Percentiles rank a stretch among this genome's conserved stretches.
These are phyloP conservation scores for Rhamnella rubrinervis DNA, from an alignment of 331 rosid genomes.

Conservation along the genomic window DNA sequence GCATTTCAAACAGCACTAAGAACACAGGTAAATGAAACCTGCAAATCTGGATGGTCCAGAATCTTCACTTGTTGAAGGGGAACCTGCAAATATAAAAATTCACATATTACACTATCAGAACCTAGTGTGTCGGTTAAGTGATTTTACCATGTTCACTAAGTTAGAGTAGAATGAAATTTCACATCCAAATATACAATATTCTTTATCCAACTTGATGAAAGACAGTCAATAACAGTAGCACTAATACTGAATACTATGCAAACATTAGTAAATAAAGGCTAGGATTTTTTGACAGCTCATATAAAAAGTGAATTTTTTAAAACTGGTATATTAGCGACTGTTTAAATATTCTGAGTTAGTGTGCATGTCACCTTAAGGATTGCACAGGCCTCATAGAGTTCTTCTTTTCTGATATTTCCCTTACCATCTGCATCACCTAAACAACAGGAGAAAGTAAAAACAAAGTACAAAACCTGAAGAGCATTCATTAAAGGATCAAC, in stretches of 20 bases:
- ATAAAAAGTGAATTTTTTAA: constrained; percentile 13
- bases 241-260: background rate
- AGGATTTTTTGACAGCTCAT: background rate
- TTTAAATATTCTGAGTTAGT: constrained; percentile 1
- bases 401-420: constrained; percentile 72
- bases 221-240: background rate
- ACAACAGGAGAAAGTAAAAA: constrained; percentile 24
- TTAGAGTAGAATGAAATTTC: background rate
- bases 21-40: constrained; percentile 47
- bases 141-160: background rate
- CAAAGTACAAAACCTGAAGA: background rate
- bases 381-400: constrained; percentile 78
- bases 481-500: background rate
- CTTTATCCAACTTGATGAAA: background rate
- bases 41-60: constrained; percentile 81
- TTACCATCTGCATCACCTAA: constrained; percentile 81
- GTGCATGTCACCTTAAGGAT: constrained; percentile 68
- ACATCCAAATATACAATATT: background rate
- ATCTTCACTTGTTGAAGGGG: constrained; percentile 64
- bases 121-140: constrained; percentile 8
- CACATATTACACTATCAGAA: constrained; percentile 20
- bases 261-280: background rate
- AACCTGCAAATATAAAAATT: constrained; percentile 43
- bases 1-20: constrained; percentile 9
- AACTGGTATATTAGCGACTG: background rate